These are phyloP conservation scores for Cladorrhinum sp. DNA, from an alignment of 2,329 filamentous ascomycete genomes.

Conservation along the genomic window DNA sequence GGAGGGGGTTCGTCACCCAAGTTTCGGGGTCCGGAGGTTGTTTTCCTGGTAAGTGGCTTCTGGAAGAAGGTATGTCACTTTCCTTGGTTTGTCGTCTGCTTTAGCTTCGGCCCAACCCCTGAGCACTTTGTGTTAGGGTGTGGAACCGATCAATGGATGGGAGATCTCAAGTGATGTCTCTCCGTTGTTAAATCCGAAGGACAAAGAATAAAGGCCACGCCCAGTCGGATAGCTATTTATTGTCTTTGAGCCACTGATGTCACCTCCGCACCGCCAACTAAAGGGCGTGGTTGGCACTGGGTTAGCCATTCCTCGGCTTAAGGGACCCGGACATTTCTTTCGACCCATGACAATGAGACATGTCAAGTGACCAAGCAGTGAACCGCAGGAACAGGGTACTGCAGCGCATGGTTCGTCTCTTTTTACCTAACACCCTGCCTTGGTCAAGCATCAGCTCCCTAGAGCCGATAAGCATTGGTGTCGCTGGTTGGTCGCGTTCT, in stretches of 20 bases:
- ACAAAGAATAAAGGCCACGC: not conserved
- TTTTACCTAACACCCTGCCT: slow-evolving; percentile 1
- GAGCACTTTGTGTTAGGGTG: not conserved
- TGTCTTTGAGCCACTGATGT: not conserved
- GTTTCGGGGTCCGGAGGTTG: slow-evolving; percentile 7
- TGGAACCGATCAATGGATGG: not conserved
- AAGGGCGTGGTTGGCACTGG: not conserved
- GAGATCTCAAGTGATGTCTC: not conserved
- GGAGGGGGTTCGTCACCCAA: not conserved
- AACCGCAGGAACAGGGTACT: not conserved
- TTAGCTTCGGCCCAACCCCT: not conserved
- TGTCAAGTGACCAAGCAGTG: slow-evolving; percentile 10
- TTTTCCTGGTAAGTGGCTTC: slow-evolving; percentile 11
- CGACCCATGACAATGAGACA: slow-evolving; percentile 7
- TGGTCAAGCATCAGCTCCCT: not conserved
- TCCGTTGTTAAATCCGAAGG: not conserved
- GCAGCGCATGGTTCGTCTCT: not conserved
- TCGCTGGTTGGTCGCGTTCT: slow-evolving; percentile 3
- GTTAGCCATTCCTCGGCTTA: slow-evolving; percentile 4
- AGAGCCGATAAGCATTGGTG: not conserved
- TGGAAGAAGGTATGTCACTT: not conserved
- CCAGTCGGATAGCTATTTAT: not conserved
- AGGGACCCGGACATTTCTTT: not conserved
- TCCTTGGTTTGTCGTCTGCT: not conserved
- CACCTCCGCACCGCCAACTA: not conserved